Evolutionary conservation across 2,329 filamentous ascomycete species (phyloP), one percentile per base, ranked within the genome.

Genomic region (Cladosporium cucumerinum): DNA sequence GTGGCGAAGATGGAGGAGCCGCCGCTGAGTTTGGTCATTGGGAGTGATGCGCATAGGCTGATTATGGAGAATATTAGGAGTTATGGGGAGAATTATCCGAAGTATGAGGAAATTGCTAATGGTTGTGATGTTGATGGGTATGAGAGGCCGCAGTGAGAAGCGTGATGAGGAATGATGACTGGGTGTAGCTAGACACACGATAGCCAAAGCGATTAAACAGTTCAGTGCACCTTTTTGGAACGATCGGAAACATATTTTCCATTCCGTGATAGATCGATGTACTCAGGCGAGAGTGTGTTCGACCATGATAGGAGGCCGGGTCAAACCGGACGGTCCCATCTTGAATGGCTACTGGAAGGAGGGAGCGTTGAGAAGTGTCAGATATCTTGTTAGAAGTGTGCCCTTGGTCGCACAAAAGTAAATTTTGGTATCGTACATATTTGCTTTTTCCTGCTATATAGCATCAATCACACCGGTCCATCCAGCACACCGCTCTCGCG

Each of bases 21-120:
- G 3, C 85, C 85, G 3, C 69, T 87, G 8, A 76, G 85, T 32
- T 79, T 84, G 16, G 78, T 84, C 0, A 76, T 87, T 12, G 85
- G 85, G 0, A 83, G 78, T 0, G 85, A 87, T 73, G 82, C 82
- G 0, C 86, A 82, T 71, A 69, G 71, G 1, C 75, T 68, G 5
- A 80, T 87, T 25, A 82, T 77, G 68, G 70, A 74, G 0, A 86
- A 86, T 75, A 77, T 86, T 25, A 80, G 85, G 51, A 73, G 75
- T 14, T 84, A 83, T 57, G 64, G 76, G 34, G 78, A 83, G 67
- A 80, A 81, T 5, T 79, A 82, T n/a, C 76, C 80, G 8, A 81
- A 80, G 57, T 85, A 82, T 72, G 80, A 84, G 72, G 78, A 80
- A 21, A 72, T 83, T 55, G 80, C 78, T 3, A 83, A 79, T 65